A percentile compares a stretch with the other conserved stretches of the same genome.
Evolutionary conservation across 768 basidiomycete species (phyloP).

Genomic region (Astraeus odoratus): DNA sequence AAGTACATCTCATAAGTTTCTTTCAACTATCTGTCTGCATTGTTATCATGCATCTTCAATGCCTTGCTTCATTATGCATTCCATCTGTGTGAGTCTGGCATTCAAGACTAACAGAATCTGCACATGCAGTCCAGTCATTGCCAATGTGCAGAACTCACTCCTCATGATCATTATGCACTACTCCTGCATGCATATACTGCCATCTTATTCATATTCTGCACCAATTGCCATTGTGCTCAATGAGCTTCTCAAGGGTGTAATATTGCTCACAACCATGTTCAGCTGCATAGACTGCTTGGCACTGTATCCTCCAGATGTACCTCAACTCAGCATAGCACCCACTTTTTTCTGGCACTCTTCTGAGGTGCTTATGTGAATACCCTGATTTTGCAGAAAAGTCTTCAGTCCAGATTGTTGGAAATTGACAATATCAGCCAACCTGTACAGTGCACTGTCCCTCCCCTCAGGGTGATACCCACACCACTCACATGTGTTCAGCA

Average conservation of each 20-base stretch:
- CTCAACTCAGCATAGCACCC: slow-evolving; percentile 24
- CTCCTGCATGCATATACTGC: slow-evolving; percentile 76
- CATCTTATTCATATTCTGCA: slow-evolving; percentile 80
- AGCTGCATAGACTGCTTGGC: slow-evolving; percentile 40
- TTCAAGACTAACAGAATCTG: background rate
- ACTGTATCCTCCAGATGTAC: slow-evolving; percentile 21
- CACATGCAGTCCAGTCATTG: slow-evolving; percentile 56
- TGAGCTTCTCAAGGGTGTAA: slow-evolving; percentile 86
- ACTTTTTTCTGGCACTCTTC: slow-evolving; percentile 32
- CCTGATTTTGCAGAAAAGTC: slow-evolving; percentile 57
- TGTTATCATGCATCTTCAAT: slow-evolving; percentile 5
- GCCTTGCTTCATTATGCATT: too few relatives aligned
- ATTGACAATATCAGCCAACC: slow-evolving; percentile 90
- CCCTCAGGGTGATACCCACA: background rate
- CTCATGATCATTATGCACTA: slow-evolving; percentile 96
- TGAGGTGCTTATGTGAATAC: slow-evolving; percentile 39
- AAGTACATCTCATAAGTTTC: slow-evolving; percentile 75
- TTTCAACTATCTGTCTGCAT: too few relatives aligned
- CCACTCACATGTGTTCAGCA: slow-evolving; percentile 10
- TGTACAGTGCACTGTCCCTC: slow-evolving; percentile 54
- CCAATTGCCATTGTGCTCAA: slow-evolving; percentile 91
- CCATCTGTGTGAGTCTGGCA: too few relatives aligned
- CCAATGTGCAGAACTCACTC: slow-evolving; percentile 88
- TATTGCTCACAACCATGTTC: slow-evolving; percentile 84
- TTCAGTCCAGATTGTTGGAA: slow-evolving; percentile 96